Evolutionary conservation across 2,329 filamentous ascomycete genomes (phyloP).

Genomic region (Paracorniculantispora psalliotae): DNA sequence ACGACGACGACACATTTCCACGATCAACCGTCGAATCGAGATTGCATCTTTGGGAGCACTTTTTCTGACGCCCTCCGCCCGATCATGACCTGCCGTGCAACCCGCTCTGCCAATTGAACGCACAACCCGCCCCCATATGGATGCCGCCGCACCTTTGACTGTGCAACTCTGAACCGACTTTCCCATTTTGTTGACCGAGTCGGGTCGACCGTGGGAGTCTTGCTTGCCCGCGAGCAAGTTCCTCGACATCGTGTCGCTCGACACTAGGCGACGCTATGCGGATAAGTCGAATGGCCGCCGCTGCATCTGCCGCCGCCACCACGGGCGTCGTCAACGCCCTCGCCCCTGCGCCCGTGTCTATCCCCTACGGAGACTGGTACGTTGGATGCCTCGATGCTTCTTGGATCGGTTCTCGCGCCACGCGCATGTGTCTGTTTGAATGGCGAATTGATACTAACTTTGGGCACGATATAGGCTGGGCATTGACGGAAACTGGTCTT

Average conservation of each 20-base stretch:
- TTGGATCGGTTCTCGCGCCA: too few species aligned
- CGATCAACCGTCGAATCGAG: background rate
- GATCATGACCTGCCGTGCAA: conserved; percentile 5
- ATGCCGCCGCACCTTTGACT: conserved; percentile 7
- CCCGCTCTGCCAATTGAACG: background rate
- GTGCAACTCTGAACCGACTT: background rate
- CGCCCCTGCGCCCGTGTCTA: conserved; percentile 4
- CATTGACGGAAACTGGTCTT: conserved; percentile 67
- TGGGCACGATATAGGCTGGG: conserved; percentile 57
- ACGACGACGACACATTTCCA: too few species aligned
- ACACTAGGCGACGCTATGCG: conserved; percentile 10
- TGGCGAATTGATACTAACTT: too few species aligned
- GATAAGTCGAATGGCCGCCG: conserved; percentile 9
- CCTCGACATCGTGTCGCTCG: background rate
- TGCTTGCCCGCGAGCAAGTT: conserved; percentile 2
- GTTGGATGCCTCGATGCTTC: background rate
- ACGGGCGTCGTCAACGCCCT: conserved; percentile 5
- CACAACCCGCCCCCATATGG: conserved; percentile 5
- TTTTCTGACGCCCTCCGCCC: background rate
- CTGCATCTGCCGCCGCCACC: conserved; percentile 6
- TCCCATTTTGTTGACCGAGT: background rate
- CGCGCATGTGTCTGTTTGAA: too few species aligned
- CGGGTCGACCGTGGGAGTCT: background rate
- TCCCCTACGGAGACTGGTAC: conserved; percentile 11
- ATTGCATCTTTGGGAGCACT: background rate